Base-by-base conservation (phyloP, 129 eudicot species). In the Flaveria robusta region DNA sequence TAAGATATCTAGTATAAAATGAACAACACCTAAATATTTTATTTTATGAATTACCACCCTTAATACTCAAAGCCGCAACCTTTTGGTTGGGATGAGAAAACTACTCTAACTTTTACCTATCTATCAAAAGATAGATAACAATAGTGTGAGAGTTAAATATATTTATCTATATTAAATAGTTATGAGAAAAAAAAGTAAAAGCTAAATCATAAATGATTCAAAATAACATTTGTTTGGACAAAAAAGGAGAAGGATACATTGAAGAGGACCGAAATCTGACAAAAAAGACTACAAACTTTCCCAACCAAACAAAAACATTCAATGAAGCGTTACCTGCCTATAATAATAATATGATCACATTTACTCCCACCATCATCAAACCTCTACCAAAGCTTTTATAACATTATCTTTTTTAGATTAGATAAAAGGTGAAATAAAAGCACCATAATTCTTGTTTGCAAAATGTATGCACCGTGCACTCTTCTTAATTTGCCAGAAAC, bases 351-450 rank as follows among this genome's bases (percentile, higher is more conserved):
- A 23, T 45, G 19, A 14, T 67, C 74, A 20, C 81, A 76, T 76
- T 76, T 50, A 66, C 65, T 76, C 74, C 56, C 46, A 63, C 62
- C 79, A 63, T 47, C 79, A 46, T 29, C 79, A 58, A 10, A 18
- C 66, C 72, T 22, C 37, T 9, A 20, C 16, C 59, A 47, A 69
- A 7, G 22, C 16, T 66, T 66, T 27, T 20, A 68, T 22, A 1
- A 7, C 2, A 49, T 50, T 16, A 42, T 9, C 24, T 31, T 3
- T 16, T 49, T 26, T 49, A 1, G 23, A 24, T 26, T 49, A 1
- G 23, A 24, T 15, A 27, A 16, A 15, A 13, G 1, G 16, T 46
- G 51, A 11, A 10, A 46, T 46, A 13, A 43, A 43, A 9, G 49
- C 14, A 1, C 14, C 49, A 43, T 8, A 43, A 42, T 42, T 1